phyloP scores from a whole-genome alignment of 805 yeast species.

The Candida maris region DNA sequence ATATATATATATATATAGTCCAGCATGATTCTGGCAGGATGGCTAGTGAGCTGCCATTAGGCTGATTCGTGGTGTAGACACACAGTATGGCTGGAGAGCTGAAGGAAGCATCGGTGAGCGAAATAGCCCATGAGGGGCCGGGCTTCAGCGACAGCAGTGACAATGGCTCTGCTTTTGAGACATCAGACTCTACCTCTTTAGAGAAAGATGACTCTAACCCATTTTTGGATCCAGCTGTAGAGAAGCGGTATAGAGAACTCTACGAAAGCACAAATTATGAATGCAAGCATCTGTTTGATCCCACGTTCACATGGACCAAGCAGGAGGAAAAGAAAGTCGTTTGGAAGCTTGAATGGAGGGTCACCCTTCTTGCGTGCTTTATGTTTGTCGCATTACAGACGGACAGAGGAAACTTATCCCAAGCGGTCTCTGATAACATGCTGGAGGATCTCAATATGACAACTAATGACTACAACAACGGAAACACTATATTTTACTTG shows the following conservation, averaged over 20 bases:
- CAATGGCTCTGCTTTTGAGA: background rate
- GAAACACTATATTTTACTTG: conserved; percentile 50
- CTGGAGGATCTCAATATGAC: conserved; percentile 48
- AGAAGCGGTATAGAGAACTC: conserved; percentile 40
- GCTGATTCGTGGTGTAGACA: too few relatives aligned
- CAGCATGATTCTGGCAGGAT: too few relatives aligned
- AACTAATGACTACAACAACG: conserved; percentile 58
- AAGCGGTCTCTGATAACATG: conserved; percentile 54
- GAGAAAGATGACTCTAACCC: conserved; percentile 22
- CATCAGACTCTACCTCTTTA: background rate
- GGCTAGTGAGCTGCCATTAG: too few relatives aligned
- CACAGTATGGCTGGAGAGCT: too few relatives aligned
- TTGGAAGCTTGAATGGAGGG: conserved; percentile 52
- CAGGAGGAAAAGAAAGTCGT: conserved; percentile 48
- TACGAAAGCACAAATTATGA: conserved; percentile 53
- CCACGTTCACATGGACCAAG: conserved; percentile 50
- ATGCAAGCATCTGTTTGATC: conserved; percentile 53
- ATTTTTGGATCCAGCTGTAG: conserved; percentile 45
- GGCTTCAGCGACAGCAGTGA: background rate
- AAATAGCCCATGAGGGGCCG: background rate
- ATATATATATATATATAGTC: too few relatives aligned
- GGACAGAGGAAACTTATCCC: conserved; percentile 55
- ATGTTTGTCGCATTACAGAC: conserved; percentile 58
- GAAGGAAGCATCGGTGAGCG: too few relatives aligned
- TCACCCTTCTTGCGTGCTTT: conserved; percentile 54